Evolutionary conservation across 169 alveolate genomes (phyloP).

Genomic region (Plasmodium chabaudi): DNA sequence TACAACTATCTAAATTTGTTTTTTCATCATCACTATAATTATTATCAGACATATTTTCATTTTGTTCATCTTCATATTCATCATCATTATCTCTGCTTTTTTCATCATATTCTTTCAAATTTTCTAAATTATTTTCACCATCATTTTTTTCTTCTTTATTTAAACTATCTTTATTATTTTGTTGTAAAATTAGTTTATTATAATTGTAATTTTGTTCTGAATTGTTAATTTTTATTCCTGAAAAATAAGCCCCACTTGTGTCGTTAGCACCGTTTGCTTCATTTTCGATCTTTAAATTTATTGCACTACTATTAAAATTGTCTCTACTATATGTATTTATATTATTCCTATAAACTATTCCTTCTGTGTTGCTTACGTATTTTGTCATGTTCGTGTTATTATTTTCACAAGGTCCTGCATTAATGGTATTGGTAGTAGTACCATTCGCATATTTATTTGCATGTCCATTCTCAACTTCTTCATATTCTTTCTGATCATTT

Average conservation of each 20-base stretch:
- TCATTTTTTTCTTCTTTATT: not conserved
- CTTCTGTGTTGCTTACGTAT: not conserved
- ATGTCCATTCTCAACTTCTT: too few species aligned
- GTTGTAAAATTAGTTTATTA: not conserved
- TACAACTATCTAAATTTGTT: slow-evolving; percentile 1
- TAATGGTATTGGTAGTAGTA: too few species aligned
- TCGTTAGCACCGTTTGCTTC: not conserved
- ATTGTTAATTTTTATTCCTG: not conserved
- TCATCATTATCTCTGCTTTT: slow-evolving; percentile 15
- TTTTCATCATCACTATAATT: slow-evolving; percentile 49
- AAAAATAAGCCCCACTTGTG: not conserved
- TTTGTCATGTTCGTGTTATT: not conserved
- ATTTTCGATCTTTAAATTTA: not conserved
- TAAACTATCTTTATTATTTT: not conserved
- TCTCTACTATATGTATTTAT: not conserved
- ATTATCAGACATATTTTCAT: slow-evolving; percentile 48
- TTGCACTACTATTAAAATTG: not conserved
- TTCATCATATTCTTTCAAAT: not conserved
- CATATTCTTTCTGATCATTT: not conserved
- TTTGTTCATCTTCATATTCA: slow-evolving; percentile 24
- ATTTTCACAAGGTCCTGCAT: too few species aligned
- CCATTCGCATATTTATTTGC: too few species aligned
- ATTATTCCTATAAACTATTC: not conserved
- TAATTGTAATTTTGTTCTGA: not conserved
- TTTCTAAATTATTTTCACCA: slow-evolving; percentile 7